phyloP scores from a whole-genome alignment of 805 yeast species.

The Nakazawaea wickerhamii region DNA sequence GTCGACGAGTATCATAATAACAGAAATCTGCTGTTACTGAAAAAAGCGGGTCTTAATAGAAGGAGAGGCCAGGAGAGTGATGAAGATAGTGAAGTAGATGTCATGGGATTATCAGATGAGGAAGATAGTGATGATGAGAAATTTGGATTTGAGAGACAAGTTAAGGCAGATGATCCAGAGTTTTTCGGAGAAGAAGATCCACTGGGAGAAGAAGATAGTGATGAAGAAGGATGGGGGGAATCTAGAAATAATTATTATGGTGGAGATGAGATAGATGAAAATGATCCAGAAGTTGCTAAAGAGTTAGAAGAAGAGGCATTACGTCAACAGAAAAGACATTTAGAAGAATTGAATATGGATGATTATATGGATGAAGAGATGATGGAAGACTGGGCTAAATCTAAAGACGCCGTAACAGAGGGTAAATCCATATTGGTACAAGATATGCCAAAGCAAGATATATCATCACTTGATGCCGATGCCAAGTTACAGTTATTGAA shows the following conservation, averaged over 20 bases:
- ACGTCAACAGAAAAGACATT: constrained; percentile 75
- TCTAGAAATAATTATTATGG: constrained; percentile 53
- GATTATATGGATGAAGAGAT: constrained; percentile 76
- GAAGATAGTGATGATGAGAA: constrained; percentile 33
- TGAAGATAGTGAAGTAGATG: constrained; percentile 52
- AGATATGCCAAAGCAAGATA: constrained; percentile 37
- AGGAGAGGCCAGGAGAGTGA: constrained; percentile 30
- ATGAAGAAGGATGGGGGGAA: constrained; percentile 36
- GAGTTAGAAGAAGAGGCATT: constrained; percentile 84
- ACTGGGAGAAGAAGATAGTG: constrained; percentile 26
- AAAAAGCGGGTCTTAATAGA: constrained; percentile 46
- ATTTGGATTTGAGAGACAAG: constrained; percentile 33
- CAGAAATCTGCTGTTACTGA: constrained; percentile 50
- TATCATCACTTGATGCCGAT: constrained; percentile 43
- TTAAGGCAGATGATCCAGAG: constrained; percentile 44
- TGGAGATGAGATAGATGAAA: constrained; percentile 63
- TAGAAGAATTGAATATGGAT: constrained; percentile 68
- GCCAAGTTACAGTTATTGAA: constrained; percentile 51
- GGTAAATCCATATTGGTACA: constrained; percentile 22
- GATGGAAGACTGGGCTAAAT: constrained; percentile 72
- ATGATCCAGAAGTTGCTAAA: constrained; percentile 50
- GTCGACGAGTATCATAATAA: constrained; percentile 63
- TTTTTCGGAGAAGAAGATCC: constrained; percentile 29
- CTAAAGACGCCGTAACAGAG: constrained; percentile 43
- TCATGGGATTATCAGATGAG: constrained; percentile 34